These are phyloP conservation scores for Termitomyces sp. DNA, from an alignment of 768 basidiomycete species.

Conservation along the genomic window DNA sequence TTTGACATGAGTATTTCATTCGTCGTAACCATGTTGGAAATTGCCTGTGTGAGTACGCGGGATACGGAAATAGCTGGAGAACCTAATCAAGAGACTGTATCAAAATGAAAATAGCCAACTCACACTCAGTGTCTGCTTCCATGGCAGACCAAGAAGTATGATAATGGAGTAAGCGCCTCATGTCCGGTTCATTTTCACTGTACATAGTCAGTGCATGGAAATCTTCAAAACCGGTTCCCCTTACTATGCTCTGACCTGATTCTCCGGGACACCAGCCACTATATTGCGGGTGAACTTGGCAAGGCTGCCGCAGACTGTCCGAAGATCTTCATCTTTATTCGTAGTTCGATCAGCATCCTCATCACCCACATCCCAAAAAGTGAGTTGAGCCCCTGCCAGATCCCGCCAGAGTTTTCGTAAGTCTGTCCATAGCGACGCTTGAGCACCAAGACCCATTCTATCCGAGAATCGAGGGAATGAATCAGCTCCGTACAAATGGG, in stretches of 20 bases:
- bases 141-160: slow-evolving; percentile 76
- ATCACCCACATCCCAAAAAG: slow-evolving; percentile 49
- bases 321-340: slow-evolving; percentile 31
- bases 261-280: slow-evolving; percentile 68
- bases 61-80: slow-evolving; percentile 56
- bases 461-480: background rate
- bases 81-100: background rate
- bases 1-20: slow-evolving; percentile 55
- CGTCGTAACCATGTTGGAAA: slow-evolving; percentile 82
- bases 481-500: background rate
- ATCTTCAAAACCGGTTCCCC: slow-evolving; percentile 22
- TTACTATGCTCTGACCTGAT: slow-evolving; percentile 74
- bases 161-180: slow-evolving; percentile 64
- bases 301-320: slow-evolving; percentile 43
- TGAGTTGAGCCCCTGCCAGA: slow-evolving; percentile 42
- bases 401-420: slow-evolving; percentile 57
- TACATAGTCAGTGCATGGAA: slow-evolving; percentile 1
- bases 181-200: slow-evolving; percentile 69
- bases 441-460: slow-evolving; percentile 25
- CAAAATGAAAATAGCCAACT: slow-evolving; percentile 17
- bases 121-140: slow-evolving; percentile 54
- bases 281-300: slow-evolving; percentile 84
- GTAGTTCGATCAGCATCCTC: slow-evolving; percentile 23
- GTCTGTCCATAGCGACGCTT: slow-evolving; percentile 51
- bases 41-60: slow-evolving; percentile 67